Conservation (phyloP, 345 rosid genomes). For the sweet orange (Citrus sinensis) region DVS_A1.0 CM039164.1:27268501-27269000, state of each 20-base stretch:
- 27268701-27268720: neutral
- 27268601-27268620: neutral
- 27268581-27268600: neutral
- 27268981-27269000: neutral
- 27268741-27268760: neutral
- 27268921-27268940: too few species aligned
- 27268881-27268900: too few species aligned
- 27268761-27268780: neutral
- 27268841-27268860: too few species aligned
- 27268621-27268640: neutral
- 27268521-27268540: slow-evolving; percentile 15
- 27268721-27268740: neutral
- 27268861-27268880: too few species aligned
- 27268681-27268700: slow-evolving; percentile 2
- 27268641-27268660: neutral
- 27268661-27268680: slow-evolving; percentile 9
- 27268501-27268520: neutral
- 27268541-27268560: slow-evolving; percentile 29
- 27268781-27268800: too few species aligned
- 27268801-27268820: too few species aligned
- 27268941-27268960: neutral
- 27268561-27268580: slow-evolving; percentile 32
- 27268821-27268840: too few species aligned
- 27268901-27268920: too few species aligned
- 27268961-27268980: neutral